These are phyloP conservation scores for Schizonepeta tenuifolia DNA, from an alignment of 257 asterid genomes.

Conservation along the genomic window DNA sequence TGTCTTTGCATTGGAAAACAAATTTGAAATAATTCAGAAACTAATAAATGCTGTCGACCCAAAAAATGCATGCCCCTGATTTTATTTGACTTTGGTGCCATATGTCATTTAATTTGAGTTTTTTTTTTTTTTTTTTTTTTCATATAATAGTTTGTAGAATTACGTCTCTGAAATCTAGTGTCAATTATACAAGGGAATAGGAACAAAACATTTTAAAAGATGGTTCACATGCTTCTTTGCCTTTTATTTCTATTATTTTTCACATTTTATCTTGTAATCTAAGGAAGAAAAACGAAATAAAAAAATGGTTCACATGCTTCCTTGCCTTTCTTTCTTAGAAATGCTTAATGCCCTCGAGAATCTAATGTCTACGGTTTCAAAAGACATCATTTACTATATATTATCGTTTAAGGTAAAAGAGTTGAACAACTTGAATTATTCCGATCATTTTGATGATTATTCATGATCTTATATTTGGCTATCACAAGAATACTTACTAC, in stretches of 20 bases:
- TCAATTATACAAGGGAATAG: too few species aligned
- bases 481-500: neutral
- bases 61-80: constrained; percentile 16
- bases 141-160: too few species aligned
- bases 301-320: neutral
- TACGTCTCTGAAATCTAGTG: too few species aligned
- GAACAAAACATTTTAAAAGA: too few species aligned
- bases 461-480: neutral
- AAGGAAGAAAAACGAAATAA: too few species aligned
- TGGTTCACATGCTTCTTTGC: too few species aligned
- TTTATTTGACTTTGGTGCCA: constrained; percentile 25
- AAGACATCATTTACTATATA: neutral
- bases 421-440: neutral
- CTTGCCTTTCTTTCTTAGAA: neutral
- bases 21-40: constrained; percentile 21
- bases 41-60: constrained; percentile 33
- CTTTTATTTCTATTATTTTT: neutral
- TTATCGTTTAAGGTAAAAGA: neutral
- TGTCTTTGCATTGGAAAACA: constrained; percentile 24
- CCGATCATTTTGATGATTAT: neutral
- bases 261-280: neutral
- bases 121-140: too few species aligned
- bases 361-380: neutral
- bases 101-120: too few species aligned
- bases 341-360: neutral